Base-by-base conservation (phyloP, 306 rosid genomes). In the Malus sylvestris region DNA sequence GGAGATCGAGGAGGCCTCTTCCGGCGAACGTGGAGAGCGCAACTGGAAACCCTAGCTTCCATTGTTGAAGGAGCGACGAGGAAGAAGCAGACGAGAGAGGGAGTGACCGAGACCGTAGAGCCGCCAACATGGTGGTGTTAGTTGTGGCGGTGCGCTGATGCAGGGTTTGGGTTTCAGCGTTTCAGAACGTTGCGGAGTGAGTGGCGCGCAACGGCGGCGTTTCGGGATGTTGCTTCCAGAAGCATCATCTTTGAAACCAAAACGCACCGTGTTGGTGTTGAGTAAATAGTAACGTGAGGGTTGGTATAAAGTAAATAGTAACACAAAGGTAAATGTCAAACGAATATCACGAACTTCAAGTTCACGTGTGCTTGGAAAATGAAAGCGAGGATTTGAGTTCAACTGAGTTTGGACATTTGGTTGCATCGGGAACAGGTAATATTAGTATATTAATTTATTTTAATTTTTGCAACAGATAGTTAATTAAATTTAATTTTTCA, bases 1-100 rank as follows among this genome's bases (percentile, higher is more conserved):
- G 83, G 45, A 95, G 92, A 59, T 89, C 87, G 38, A 95, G 84
- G 29, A 79, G 40, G 74, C 83, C 83, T 32, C 58, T 18, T 38
- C 18, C 25, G 14, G 71, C 49, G 52, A 77, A 33, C 71, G 87
- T 58, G 27, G 79, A 55, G 51, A 83, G 65, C n/a, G 65, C n/a
- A 33, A 30, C 78, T 3, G 68, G 64, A 79, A 87, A 74, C 77
- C 86, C 80, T 67, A 73, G 81, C 77, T 77, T 86, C 89, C 93
- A 87, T 80, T 27, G 80, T 74, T 62, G 87, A 66, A 76, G 78
- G 25, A 76, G 2, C 10, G 30, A 78, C 30, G 74, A 57, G 6
- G 84, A 67, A 29, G 59, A 72, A 1, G 49, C 82, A 13, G 68
- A 63, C 4, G 65, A 79, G 33, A 45, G 23, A 14, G n/a, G 49